A percentile compares a stretch with the other conserved stretches of the same genome.
Conservation (phyloP, 192 early-diverging fungal genomes). For the Gryganskiella cystojenkinii region DNA sequence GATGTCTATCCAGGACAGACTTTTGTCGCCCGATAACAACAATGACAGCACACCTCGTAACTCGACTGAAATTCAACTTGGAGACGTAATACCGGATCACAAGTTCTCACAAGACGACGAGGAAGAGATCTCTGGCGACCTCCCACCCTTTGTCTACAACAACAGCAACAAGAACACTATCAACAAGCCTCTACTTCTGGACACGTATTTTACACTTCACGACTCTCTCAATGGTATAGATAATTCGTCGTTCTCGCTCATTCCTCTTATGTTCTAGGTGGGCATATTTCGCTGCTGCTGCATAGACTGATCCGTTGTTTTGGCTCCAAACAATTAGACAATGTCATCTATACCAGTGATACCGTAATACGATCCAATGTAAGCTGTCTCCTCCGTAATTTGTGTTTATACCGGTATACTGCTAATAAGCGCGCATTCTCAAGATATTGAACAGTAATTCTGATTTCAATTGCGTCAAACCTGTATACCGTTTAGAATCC, state of each 20-base stretch:
- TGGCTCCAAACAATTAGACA: constrained; percentile 7
- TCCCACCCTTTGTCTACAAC: constrained; percentile 22
- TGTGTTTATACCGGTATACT: too few species aligned
- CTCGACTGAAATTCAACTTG: neutral
- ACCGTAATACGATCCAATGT: constrained; percentile 38
- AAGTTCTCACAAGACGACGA: neutral
- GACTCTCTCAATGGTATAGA: constrained; percentile 32
- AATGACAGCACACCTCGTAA: too few species aligned
- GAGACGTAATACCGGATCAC: neutral
- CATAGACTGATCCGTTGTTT: neutral
- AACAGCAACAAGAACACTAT: neutral
- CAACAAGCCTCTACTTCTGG: constrained; percentile 47
- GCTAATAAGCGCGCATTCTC: too few species aligned
- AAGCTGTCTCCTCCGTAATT: too few species aligned
- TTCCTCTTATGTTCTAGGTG: neutral
- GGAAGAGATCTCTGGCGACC: neutral
- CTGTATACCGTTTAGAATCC: constrained; percentile 25
- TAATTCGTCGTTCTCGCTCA: neutral
- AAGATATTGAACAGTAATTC: neutral
- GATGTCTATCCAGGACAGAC: too few species aligned
- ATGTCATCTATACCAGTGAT: constrained; percentile 54
- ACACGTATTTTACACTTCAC: constrained; percentile 57
- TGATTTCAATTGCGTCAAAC: neutral
- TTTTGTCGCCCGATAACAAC: too few species aligned
- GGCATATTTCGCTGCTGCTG: neutral